Base-by-base conservation (phyloP, 352 stramenopile genomes). In the Phytophthora aleatoria region DNA sequence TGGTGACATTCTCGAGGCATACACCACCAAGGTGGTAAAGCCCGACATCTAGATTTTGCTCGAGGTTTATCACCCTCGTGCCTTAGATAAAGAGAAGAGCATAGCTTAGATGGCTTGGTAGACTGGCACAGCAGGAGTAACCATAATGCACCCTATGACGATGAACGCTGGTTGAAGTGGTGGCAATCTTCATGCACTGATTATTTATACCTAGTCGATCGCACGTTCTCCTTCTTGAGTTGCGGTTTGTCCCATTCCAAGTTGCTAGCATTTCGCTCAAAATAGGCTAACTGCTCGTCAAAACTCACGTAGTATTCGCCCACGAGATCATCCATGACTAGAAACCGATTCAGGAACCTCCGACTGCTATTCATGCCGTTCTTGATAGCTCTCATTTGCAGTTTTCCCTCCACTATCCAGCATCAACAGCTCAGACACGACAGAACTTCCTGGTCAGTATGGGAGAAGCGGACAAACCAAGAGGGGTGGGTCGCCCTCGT, bases 1-100 rank as follows among this genome's bases (percentile, higher is more conserved):
- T 38, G 97, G 93, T 38, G 97, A 99, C 75, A 64, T 98, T 20
- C 93, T 99, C 59, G 95, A 99, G 77, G 87, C 84, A 2, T 96
- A 96, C 69, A 78, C 67, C 7, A 76, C 86, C 38, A 88, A 90
- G 55, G 57, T 85, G 27, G 77, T 94, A 57, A 94, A 91, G 73
- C 77, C 85, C 52, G 56, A 65, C 16, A 64, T 91, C 50, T 88
- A 87, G 71, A 61, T 50, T 36, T 20, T 36, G 57, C 50, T 43
- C 31, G 39, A 49, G 42, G 42, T 7, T 36, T 33, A 1, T 54
- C 36, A 41, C 13, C 39, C 45, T 24, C 20, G 15, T 55, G 20
- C 20, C 20, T 20, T 20, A 20, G 20, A 20, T 20, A 20, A 20
- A 20, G 20, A 20, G 28, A 63, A 31, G 42, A 57, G 10, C 52